Evolutionary conservation across 1,139 yeast genomes (phyloP), one percentile per base, ranked within the genome.

Genomic region (Hyphopichia fennica): DNA sequence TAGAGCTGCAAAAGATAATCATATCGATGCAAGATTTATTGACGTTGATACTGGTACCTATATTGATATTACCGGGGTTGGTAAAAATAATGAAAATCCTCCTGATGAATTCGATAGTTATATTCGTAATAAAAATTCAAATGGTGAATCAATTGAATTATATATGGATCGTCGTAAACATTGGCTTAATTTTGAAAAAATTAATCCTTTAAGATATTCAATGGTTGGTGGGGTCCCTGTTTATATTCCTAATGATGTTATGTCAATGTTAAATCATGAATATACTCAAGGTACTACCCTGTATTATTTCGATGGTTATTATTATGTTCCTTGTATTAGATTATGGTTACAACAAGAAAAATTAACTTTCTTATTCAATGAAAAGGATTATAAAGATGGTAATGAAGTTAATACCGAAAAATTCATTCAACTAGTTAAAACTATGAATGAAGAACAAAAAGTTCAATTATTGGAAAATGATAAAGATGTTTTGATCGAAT

Each of bases 131-230:
- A 45, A 48, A 19, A 43, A 43, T 13, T 34, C 48, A 11, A 42
- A 48, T 14, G 51, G 49, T 14, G 51, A 49, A 28, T 33, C 45
- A 3, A 58, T 53, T 31, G 64, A 61, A 41, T 51, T 66, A 17
- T 66, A 64, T 42, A 62, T 63, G 67, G 72, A 66, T 43, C 54
- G 72, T 48, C 53, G 72, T 46, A 65, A 62, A 49, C 72, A 66
- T 48, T 66, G 70, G 70, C 49, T 59, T 18, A 58, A 51, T 31
- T 62, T 54, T 42, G 67, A 63, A 42, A 60, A 62, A 40, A 54
- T 66, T 34, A 60, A 49, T 40, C 71, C 70, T 2, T 57, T 66
- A 35, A 48, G 65, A 30, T 58, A 60, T 41, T 60, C 70, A 3
- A 52, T 61, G 67, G 49, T 66, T 39, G 59, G 65, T n/a, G 69